A percentile compares a stretch with the other conserved stretches of the same genome.
phyloP scores from a whole-genome alignment of 306 rosid genomes.

The Casuarina glauca region DNA sequence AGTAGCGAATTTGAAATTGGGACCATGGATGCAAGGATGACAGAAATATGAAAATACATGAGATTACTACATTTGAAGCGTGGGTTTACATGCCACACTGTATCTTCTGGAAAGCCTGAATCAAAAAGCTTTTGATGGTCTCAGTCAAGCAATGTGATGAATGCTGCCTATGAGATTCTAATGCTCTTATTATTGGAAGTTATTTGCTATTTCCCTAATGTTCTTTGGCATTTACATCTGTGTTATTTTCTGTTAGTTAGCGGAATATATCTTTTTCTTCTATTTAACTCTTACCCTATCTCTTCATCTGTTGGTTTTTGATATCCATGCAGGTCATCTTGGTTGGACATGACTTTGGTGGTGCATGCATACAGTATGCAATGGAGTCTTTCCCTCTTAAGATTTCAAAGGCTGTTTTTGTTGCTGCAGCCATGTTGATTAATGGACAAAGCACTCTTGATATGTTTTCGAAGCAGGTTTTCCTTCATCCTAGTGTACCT shows the following conservation, averaged over 20 bases:
- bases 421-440: constrained; percentile 88
- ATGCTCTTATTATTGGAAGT: not conserved
- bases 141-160: not conserved
- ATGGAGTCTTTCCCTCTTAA: constrained; percentile 82
- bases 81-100: not conserved
- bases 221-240: not conserved
- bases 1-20: not conserved
- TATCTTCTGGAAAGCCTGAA: not conserved
- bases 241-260: constrained; percentile 4
- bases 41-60: not conserved
- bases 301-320: constrained; percentile 1
- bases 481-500: constrained; percentile 18
- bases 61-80: not conserved
- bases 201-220: not conserved
- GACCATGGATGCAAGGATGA: not conserved
- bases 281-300: constrained; percentile 19
- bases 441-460: constrained; percentile 85
- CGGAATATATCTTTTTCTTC: not conserved
- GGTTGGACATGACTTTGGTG: constrained; percentile 99
- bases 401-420: constrained; percentile 79
- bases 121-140: not conserved
- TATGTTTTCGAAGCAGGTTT: constrained; percentile 86
- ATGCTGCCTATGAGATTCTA: not conserved
- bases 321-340: constrained; percentile 66
- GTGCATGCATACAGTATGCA: constrained; percentile 82